phyloP scores from a whole-genome alignment of 2,329 filamentous ascomycete species.

The Colletotrichum agaves region DNA sequence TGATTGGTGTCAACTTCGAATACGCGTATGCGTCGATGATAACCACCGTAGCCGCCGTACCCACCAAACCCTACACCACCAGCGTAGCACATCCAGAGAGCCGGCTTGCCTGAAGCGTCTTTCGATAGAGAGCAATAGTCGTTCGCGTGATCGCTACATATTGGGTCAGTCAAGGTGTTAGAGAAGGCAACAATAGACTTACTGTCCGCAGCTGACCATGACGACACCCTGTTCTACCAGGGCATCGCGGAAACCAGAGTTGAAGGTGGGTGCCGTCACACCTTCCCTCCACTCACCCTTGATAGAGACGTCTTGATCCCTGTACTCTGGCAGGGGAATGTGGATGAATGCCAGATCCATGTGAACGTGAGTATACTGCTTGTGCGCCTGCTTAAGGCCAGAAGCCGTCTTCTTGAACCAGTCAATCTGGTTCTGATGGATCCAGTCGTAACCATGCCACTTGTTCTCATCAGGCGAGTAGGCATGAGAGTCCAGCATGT shows the following conservation, averaged over 20 bases:
- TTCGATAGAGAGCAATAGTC: conserved; percentile 88
- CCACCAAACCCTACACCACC: conserved; percentile 93
- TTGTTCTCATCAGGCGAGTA: conserved; percentile 91
- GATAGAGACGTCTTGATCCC: conserved; percentile 65
- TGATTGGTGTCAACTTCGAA: conserved; percentile 96
- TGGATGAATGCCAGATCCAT: conserved; percentile 98
- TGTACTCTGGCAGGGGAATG: conserved; percentile 93
- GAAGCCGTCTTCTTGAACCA: conserved; percentile 90
- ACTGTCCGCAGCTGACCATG: conserved; percentile 92
- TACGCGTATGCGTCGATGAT: conserved; percentile 83
- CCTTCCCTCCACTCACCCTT: conserved; percentile 83
- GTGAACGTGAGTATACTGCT: conserved; percentile 89
- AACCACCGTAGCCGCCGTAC: conserved; percentile 91
- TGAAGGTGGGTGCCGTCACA: conserved; percentile 88
- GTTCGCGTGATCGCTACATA: conserved; percentile 85
- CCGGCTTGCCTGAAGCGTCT: conserved; percentile 66
- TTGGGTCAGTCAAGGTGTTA: background rate
- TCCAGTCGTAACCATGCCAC: conserved; percentile 95
- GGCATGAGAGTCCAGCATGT: conserved; percentile 91
- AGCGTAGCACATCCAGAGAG: conserved; percentile 98
- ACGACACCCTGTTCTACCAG: conserved; percentile 86
- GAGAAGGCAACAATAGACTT: conserved; percentile 47
- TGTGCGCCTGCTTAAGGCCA: conserved; percentile 79
- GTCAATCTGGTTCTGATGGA: conserved; percentile 91
- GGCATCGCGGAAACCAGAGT: conserved; percentile 92